These are phyloP conservation scores for Phoma sp. DNA, from an alignment of 2,329 filamentous ascomycete genomes.

Conservation along the genomic window DNA sequence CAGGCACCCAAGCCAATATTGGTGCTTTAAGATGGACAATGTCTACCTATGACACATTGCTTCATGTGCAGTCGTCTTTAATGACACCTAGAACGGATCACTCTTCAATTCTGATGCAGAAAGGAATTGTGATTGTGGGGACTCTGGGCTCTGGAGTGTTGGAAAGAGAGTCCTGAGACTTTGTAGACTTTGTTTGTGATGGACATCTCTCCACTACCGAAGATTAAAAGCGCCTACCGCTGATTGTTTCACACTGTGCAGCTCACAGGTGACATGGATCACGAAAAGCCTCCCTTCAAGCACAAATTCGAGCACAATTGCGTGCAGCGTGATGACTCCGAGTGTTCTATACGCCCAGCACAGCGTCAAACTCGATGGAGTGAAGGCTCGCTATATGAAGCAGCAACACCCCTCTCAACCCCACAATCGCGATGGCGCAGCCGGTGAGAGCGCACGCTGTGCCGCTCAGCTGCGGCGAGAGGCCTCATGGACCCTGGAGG, in stretches of 20 bases:
- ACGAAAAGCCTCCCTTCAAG: neutral
- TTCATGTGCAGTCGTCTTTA: neutral
- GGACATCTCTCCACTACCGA: neutral
- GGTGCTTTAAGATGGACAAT: too few species aligned
- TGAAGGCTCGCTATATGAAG: slow-evolving; percentile 16
- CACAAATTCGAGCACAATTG: slow-evolving; percentile 12
- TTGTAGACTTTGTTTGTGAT: neutral
- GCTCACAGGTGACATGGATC: neutral
- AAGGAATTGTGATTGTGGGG: neutral
- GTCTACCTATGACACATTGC: slow-evolving; percentile 11
- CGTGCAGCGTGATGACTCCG: slow-evolving; percentile 2
- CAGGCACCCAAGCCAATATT: too few species aligned
- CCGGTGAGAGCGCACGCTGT: slow-evolving; percentile 4
- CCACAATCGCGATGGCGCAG: slow-evolving; percentile 15
- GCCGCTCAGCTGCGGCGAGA: slow-evolving; percentile 16
- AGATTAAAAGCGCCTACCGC: neutral
- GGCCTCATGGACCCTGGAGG: slow-evolving; percentile 15
- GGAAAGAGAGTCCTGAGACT: neutral
- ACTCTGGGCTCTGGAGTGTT: neutral
- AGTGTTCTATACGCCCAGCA: slow-evolving; percentile 12
- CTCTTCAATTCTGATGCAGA: neutral
- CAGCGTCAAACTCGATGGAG: slow-evolving; percentile 15
- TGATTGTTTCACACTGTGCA: slow-evolving; percentile 2
- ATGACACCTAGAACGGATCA: neutral
- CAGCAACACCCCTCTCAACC: slow-evolving; percentile 9